Conservation (phyloP, 1,139 yeast genomes). For the Yamadazyma membranifaciens region DNA sequence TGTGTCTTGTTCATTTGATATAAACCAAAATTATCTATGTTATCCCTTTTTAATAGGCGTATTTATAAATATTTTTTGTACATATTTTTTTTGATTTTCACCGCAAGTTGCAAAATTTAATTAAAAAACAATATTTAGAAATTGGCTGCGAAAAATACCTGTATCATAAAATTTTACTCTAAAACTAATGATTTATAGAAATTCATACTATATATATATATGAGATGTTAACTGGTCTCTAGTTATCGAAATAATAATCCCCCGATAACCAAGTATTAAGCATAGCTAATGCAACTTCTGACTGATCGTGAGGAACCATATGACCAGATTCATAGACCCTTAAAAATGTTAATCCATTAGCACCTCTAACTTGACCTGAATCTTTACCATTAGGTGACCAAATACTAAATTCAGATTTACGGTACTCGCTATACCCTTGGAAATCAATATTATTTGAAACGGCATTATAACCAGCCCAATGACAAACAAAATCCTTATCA, state of each 20-base stretch:
- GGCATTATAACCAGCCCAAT: conserved; percentile 39
- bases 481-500: conserved; percentile 40
- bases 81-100: too few species aligned
- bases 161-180: too few species aligned
- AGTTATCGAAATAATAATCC: conserved; percentile 7
- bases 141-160: too few species aligned
- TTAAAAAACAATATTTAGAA: too few species aligned
- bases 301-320: conserved; percentile 82
- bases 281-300: conserved; percentile 70
- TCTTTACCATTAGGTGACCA: conserved; percentile 43
- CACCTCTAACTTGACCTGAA: conserved; percentile 57
- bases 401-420: conserved; percentile 23
- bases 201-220: too few species aligned
- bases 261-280: conserved; percentile 67
- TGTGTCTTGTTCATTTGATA: too few species aligned
- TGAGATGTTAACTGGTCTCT: not conserved
- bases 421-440: conserved; percentile 20
- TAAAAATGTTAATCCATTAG: conserved; percentile 55
- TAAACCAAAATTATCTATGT: too few species aligned
- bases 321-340: conserved; percentile 69
- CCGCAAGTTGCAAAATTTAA: too few species aligned
- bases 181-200: too few species aligned
- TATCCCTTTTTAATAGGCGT: too few species aligned
- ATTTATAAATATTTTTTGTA: too few species aligned
- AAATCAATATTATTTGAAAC: conserved; percentile 20